phyloP scores from a whole-genome alignment of 768 basidiomycete species.

The Mycena pura region DNA sequence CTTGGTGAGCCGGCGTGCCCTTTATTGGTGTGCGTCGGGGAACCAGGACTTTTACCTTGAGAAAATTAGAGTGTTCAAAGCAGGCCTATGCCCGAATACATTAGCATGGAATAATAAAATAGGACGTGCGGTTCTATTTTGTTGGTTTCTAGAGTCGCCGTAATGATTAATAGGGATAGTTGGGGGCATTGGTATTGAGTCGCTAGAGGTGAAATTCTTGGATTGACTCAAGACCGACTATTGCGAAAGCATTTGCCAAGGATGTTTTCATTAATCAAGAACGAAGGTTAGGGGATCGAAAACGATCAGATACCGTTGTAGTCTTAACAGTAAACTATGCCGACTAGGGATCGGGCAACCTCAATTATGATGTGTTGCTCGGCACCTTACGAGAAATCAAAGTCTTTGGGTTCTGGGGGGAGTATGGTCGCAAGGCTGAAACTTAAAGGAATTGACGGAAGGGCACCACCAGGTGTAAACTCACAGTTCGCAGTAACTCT shows the following conservation, averaged over 20 bases:
- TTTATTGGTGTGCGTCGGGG: conserved; percentile 70
- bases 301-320: conserved; percentile 71
- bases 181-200: conserved; percentile 84
- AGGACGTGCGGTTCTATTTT: conserved; percentile 84
- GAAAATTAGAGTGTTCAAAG: conserved; percentile 87
- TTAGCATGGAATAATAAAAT: conserved; percentile 87
- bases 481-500: conserved; percentile 1
- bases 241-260: conserved; percentile 86
- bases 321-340: conserved; percentile 12
- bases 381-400: conserved; percentile 88
- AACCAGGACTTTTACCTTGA: conserved; percentile 85
- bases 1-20: conserved; percentile 74
- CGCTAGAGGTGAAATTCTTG: conserved; percentile 89
- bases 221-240: conserved; percentile 83
- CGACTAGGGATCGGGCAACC: conserved; percentile 15
- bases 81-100: conserved; percentile 77
- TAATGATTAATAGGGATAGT: conserved; percentile 86
- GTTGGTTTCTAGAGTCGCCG: conserved; percentile 83
- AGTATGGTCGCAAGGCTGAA: conserved; percentile 73
- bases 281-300: conserved; percentile 87
- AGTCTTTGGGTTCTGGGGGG: conserved; percentile 88
- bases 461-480: conserved; percentile 58
- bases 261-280: conserved; percentile 88
- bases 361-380: conserved; percentile 76
- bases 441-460: conserved; percentile 72